These are phyloP conservation scores for Wallacemonas sp. DNA, from an alignment of 208 protist genomes.

Conservation along the genomic window DNA sequence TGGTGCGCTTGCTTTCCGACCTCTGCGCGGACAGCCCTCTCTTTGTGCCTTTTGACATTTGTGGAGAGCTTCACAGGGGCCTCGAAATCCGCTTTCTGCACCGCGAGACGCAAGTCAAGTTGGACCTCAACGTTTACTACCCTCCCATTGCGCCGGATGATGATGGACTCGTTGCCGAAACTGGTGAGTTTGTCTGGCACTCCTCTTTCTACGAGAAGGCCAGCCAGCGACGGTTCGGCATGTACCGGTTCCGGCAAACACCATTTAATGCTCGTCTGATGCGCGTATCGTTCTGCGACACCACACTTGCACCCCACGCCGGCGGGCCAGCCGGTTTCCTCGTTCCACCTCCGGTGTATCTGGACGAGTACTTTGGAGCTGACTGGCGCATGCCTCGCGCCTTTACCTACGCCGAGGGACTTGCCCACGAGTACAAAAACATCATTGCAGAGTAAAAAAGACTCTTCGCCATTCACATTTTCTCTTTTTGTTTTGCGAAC, in stretches of 20 bases:
- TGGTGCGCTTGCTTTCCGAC: conserved; percentile 27
- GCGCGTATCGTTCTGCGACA: conserved; percentile 40
- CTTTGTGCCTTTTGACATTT: conserved; percentile 77
- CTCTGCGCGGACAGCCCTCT: conserved; percentile 15
- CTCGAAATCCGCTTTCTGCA: conserved; percentile 83
- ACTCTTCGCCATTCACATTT: neutral
- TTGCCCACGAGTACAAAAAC: conserved; percentile 78
- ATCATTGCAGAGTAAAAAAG: conserved; percentile 64
- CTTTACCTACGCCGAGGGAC: conserved; percentile 76
- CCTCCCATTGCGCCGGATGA: conserved; percentile 37
- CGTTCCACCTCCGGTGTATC: conserved; percentile 57
- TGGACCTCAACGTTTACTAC: conserved; percentile 91
- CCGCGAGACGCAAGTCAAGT: conserved; percentile 34
- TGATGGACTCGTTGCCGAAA: conserved; percentile 19
- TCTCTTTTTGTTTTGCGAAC: neutral
- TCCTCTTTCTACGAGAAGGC: conserved; percentile 76
- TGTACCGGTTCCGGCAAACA: conserved; percentile 82
- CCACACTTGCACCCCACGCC: neutral
- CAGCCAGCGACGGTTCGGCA: conserved; percentile 41
- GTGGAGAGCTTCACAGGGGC: conserved; percentile 62
- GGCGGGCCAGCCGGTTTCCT: conserved; percentile 22
- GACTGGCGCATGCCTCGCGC: conserved; percentile 73
- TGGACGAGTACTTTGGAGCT: conserved; percentile 80
- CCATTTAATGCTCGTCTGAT: conserved; percentile 41
- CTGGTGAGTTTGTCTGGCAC: conserved; percentile 72